phyloP scores from a whole-genome alignment of 345 rosid genomes.

The Eucalyptus microcorys region DNA sequence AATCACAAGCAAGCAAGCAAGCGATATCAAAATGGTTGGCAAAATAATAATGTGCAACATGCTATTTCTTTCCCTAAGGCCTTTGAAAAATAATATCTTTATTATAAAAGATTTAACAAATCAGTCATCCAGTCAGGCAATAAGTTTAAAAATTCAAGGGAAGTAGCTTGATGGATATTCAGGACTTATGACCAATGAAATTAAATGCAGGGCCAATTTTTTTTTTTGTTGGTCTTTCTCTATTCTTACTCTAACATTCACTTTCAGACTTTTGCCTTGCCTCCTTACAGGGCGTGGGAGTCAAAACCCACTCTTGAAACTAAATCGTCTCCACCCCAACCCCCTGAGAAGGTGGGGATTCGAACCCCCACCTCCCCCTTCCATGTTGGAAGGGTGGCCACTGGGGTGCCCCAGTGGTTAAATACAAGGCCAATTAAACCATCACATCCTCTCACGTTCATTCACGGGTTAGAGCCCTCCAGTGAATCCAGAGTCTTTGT shows the following conservation, averaged over 20 bases:
- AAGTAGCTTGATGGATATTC: not conserved
- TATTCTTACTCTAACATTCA: too few relatives aligned
- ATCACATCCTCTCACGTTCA: not conserved
- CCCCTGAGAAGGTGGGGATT: fast-evolving
- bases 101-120: not conserved
- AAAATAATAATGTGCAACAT: not conserved
- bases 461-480: not conserved
- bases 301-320: too few relatives aligned
- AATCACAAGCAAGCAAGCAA: not conserved
- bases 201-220: not conserved
- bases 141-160: not conserved
- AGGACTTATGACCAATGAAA: not conserved
- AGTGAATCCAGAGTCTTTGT: not conserved
- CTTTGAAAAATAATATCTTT: not conserved
- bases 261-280: fast-evolving
- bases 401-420: too few relatives aligned
- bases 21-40: not conserved
- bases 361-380: fast-evolving
- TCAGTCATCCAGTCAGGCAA: not conserved
- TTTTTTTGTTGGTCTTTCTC: too few relatives aligned
- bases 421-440: not conserved
- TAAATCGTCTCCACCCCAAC: fast-evolving
- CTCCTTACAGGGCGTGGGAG: too few relatives aligned
- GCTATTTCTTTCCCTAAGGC: not conserved
- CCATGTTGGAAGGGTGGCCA: too few relatives aligned